A percentile compares a stretch with the other conserved stretches of the same genome.
These are phyloP conservation scores for Pleurozium schreberi DNA, from an alignment of 225 moss, liverwort and hornwort genomes.

Conservation along the genomic window DNA sequence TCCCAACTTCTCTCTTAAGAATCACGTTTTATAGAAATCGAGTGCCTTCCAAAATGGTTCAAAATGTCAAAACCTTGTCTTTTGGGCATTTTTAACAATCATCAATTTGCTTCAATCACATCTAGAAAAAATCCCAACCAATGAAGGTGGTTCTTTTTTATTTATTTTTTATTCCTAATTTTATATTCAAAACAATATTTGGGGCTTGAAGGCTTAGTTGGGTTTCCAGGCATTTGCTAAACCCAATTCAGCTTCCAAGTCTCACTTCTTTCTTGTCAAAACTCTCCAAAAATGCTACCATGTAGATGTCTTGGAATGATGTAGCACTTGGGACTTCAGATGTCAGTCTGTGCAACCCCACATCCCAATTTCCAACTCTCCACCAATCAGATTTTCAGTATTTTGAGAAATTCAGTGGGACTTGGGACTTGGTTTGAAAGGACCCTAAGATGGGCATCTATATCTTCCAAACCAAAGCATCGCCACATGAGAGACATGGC, in stretches of 20 bases:
- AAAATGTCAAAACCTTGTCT: neutral
- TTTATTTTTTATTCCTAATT: too few species aligned
- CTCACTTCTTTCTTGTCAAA: neutral
- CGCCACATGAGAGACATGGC: neutral
- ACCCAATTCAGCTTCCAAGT: accelerated
- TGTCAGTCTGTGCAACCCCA: neutral
- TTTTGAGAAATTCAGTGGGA: neutral
- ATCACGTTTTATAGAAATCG: neutral
- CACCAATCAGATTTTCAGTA: too few species aligned
- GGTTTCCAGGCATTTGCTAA: accelerated
- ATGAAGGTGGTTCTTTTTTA: neutral
- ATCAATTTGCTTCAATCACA: accelerated
- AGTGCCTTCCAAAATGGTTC: neutral
- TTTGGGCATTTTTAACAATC: neutral
- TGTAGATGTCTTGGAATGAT: neutral
- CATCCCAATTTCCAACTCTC: neutral
- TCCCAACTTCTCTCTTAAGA: neutral
- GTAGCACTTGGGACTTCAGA: neutral
- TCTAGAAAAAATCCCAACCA: neutral
- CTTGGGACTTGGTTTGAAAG: accelerated
- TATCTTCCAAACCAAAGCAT: neutral
- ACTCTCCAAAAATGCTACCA: neutral
- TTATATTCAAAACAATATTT: neutral
- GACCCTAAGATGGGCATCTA: too few species aligned
- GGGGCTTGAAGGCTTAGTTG: accelerated